These are phyloP conservation scores for Capsella rubella DNA, from an alignment of 441 rosid genomes.

Conservation along the genomic window DNA sequence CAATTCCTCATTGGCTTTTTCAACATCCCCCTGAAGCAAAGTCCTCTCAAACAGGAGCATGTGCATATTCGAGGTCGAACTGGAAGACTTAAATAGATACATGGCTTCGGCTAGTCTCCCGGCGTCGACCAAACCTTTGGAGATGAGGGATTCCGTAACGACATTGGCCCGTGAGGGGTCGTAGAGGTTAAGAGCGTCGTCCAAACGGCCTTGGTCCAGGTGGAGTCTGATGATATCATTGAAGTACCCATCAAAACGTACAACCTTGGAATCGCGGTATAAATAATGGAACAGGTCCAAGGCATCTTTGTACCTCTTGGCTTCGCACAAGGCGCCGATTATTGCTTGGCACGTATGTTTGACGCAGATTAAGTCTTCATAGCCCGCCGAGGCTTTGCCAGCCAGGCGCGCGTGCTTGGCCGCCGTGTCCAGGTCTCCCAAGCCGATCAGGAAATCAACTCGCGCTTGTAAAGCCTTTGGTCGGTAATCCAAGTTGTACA, in stretches of 20 bases:
- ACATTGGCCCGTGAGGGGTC: neutral
- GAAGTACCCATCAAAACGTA: too few species aligned
- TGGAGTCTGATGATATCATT: too few species aligned
- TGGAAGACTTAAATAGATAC: too few species aligned
- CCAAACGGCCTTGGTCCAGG: too few species aligned
- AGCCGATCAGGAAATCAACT: neutral
- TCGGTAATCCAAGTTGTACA: neutral
- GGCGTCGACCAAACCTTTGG: neutral
- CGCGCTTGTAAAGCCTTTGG: neutral
- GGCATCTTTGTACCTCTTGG: neutral
- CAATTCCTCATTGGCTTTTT: too few species aligned
- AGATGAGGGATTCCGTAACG: neutral
- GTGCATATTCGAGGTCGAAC: too few species aligned
- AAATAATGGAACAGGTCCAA: neutral
- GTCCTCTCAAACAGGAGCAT: too few species aligned
- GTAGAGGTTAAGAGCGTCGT: neutral
- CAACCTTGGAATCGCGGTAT: neutral
- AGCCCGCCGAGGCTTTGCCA: too few species aligned
- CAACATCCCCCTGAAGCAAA: too few species aligned
- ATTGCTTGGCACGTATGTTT: neutral
- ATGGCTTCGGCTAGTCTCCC: too few species aligned
- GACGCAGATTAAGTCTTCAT: too few species aligned
- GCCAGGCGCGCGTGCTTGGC: neutral
- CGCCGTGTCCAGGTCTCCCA: neutral
- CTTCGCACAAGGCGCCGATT: neutral